Evolutionary conservation across 2,329 filamentous ascomycete species (phyloP).

Genomic region (Hypoxylon sp.): DNA sequence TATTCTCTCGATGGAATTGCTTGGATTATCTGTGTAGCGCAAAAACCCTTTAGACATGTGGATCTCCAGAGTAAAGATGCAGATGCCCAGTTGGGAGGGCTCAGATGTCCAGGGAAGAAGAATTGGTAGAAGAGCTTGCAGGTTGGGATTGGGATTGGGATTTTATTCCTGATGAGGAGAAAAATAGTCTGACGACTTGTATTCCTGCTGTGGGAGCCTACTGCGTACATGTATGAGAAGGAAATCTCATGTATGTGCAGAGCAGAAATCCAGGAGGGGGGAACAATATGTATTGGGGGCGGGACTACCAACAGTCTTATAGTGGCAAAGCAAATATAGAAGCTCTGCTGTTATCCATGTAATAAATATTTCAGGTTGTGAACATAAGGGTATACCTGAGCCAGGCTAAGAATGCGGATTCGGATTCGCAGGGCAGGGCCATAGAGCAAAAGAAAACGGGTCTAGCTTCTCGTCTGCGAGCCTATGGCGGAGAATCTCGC

Average conservation of each 20-base stretch:
- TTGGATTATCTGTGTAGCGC: slow-evolving; percentile 36
- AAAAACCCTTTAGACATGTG: slow-evolving; percentile 28
- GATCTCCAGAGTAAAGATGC: slow-evolving; percentile 33
- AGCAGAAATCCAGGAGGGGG: slow-evolving; percentile 31
- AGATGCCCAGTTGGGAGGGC: slow-evolving; percentile 29
- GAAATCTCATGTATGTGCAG: slow-evolving; percentile 43
- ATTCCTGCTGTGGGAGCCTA: slow-evolving; percentile 41
- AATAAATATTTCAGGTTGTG: slow-evolving; percentile 29
- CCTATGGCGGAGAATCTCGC: slow-evolving; percentile 49
- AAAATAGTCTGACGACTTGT: slow-evolving; percentile 24
- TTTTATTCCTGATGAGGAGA: slow-evolving; percentile 22
- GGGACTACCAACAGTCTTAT: slow-evolving; percentile 42
- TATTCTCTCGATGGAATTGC: slow-evolving; percentile 22
- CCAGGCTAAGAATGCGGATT: slow-evolving; percentile 33
- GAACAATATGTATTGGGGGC: slow-evolving; percentile 35
- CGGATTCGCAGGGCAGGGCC: slow-evolving; percentile 32
- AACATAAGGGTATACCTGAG: slow-evolving; percentile 32
- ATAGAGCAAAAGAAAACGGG: slow-evolving; percentile 40
- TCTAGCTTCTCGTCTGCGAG: slow-evolving; percentile 43
- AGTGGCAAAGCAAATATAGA: slow-evolving; percentile 36
- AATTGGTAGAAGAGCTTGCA: slow-evolving; percentile 15
- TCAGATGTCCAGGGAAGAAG: slow-evolving; percentile 29
- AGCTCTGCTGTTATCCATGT: slow-evolving; percentile 26
- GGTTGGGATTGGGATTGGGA: no score
- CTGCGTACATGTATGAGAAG: slow-evolving; percentile 35